phyloP scores from a whole-genome alignment of 2,329 filamentous ascomycete species.

The Phaeosphaeria sp. region DNA sequence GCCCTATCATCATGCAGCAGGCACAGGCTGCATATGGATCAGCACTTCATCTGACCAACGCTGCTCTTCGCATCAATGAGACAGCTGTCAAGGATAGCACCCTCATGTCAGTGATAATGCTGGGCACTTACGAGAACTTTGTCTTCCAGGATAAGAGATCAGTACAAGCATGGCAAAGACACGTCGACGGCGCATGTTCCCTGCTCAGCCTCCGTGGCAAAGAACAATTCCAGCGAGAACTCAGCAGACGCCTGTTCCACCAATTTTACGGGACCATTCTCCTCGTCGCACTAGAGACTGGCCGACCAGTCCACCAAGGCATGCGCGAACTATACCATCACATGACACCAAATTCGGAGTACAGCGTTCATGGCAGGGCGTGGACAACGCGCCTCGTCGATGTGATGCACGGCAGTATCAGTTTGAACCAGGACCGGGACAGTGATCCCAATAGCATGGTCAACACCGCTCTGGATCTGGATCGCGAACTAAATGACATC shows the following conservation, averaged over 20 bases:
- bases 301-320: slow-evolving; percentile 19
- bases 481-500: slow-evolving; percentile 29
- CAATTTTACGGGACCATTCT: slow-evolving; percentile 37
- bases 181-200: slow-evolving; percentile 41
- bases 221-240: slow-evolving; percentile 25
- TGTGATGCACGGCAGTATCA: slow-evolving; percentile 29
- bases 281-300: slow-evolving; percentile 28
- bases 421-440: slow-evolving; percentile 22
- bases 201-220: slow-evolving; percentile 41
- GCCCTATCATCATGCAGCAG: slow-evolving; percentile 26
- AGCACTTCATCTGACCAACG: slow-evolving; percentile 33
- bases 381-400: slow-evolving; percentile 27
- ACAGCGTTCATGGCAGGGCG: slow-evolving; percentile 26
- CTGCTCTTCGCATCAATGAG: slow-evolving; percentile 21
- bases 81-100: slow-evolving; percentile 33
- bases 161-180: slow-evolving; percentile 39
- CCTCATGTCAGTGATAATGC: slow-evolving; percentile 37
- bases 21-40: slow-evolving; percentile 32
- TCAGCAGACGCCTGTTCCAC: slow-evolving; percentile 34
- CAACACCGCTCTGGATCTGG: slow-evolving; percentile 18
- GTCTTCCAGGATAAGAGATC: slow-evolving; percentile 34
- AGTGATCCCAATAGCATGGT: slow-evolving; percentile 24
- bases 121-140: slow-evolving; percentile 44
- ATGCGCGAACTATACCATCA: slow-evolving; percentile 30
- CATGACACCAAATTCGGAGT: slow-evolving; percentile 18